Evolutionary conservation across 179 eudicot genomes (phyloP).

Genomic region (Amaranthus tricolor): DNA sequence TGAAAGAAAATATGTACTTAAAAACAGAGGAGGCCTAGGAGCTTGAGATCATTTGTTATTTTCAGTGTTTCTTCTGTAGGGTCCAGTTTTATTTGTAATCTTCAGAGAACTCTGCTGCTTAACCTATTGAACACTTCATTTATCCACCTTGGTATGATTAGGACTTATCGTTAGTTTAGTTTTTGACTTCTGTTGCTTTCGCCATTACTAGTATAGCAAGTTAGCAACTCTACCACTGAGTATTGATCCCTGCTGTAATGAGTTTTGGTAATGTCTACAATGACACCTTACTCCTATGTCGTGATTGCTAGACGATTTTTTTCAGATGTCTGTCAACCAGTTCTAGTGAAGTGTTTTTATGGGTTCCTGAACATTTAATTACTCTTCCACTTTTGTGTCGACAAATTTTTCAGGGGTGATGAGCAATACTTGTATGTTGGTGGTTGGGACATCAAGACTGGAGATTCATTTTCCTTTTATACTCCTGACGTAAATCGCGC

Average conservation of each 20-base stretch:
- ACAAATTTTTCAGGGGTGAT: conserved; percentile 54
- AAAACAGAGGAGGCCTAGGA: too few relatives aligned
- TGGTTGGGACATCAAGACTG: conserved; percentile 67
- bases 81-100: not conserved
- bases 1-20: too few relatives aligned
- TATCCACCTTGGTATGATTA: not conserved
- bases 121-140: not conserved
- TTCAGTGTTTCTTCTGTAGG: not conserved
- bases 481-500: conserved; percentile 47
- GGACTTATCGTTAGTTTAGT: not conserved
- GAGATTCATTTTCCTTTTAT: conserved; percentile 67
- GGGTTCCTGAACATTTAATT: not conserved
- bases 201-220: not conserved
- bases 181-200: not conserved
- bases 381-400: not conserved
- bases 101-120: too few relatives aligned
- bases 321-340: not conserved
- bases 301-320: too few relatives aligned
- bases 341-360: not conserved
- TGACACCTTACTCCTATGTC: too few relatives aligned
- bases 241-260: too few relatives aligned
- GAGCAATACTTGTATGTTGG: conserved; percentile 59
- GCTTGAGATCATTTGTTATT: not conserved
- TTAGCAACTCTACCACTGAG: too few relatives aligned
- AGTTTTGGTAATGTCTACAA: too few relatives aligned